Evolutionary conservation across 2,329 filamentous ascomycete species (phyloP), one percentile per base, ranked within the genome.

Genomic region (Diaporthe aspalathi): DNA sequence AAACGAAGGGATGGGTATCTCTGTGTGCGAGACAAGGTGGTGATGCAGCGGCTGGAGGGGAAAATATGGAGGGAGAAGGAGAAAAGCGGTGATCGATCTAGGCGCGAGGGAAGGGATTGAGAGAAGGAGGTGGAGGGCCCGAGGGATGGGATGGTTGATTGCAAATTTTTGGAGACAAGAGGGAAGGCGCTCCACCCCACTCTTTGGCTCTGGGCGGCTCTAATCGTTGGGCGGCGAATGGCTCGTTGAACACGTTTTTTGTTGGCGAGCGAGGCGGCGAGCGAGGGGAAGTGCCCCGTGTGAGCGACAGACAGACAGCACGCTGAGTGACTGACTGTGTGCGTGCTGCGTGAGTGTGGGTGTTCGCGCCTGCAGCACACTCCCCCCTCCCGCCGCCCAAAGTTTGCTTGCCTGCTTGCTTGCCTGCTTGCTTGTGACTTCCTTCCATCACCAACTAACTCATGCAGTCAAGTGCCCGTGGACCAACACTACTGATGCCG

Each of bases 1-100:
- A 70, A 71, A 75, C 47, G 67, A 68, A 62, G 66, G 66, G 70
- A 63, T 63, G 70, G 53, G 53, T 50, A 57, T 68, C 52, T 68
- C 63, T 9, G 32, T 68, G 49, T 17, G 32, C n/a, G 47, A 57
- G 53, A 50, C 53, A 50, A 60, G 17, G 54, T 68, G 66, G 60
- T 63, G 53, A 68, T 68, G 66, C 29, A n/a, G 38, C 40, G 27
- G n/a, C n/a, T n/a, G n/a, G n/a, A n/a, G n/a, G n/a, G 66, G 40
- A 68, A 49, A 60, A 68, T 68, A 50, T 57, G 66, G 54, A 68
- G 66, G 66, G 66, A 60, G 66, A 50, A 60, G 53, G 54, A 56
- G 66, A 68, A 68, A 49, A 68, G 66, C 66, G 66, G 66, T 68
- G 66, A 49, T 63, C 57, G 29, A 49, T 49, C 27, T 43, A 49